Conservation (phyloP, 192 early-diverging fungal species). For the Chytriomyces sp. region DNA sequence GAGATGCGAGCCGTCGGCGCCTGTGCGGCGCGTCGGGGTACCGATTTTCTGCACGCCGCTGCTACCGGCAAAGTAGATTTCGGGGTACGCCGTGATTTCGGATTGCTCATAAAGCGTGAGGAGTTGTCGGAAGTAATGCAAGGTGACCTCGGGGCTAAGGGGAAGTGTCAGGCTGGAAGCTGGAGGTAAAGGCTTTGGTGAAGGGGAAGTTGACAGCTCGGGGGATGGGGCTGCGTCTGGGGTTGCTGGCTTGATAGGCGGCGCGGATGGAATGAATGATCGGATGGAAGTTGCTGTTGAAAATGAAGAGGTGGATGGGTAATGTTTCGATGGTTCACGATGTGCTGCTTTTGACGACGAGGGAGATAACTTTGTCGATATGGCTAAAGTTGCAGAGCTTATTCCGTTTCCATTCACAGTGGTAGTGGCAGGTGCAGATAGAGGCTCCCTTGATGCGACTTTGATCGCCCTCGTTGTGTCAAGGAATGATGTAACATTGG, state of each 20-base stretch:
- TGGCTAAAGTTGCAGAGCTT: no score
- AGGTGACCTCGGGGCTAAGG: slow-evolving; percentile 45
- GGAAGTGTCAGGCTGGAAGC: slow-evolving; percentile 40
- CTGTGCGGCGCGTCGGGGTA: slow-evolving; percentile 59
- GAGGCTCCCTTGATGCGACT: no score
- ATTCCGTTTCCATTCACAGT: no score
- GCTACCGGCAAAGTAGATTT: slow-evolving; percentile 89
- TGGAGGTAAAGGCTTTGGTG: slow-evolving; percentile 9
- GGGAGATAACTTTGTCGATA: no score
- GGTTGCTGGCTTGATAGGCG: slow-evolving; percentile 38
- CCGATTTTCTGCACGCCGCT: slow-evolving; percentile 60
- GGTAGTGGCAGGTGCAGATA: no score
- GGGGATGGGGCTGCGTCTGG: slow-evolving; percentile 43
- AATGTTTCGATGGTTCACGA: no score
- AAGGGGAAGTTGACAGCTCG: background rate
- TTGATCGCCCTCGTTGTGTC: no score
- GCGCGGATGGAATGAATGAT: slow-evolving; percentile 31
- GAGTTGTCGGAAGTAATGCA: slow-evolving; percentile 46
- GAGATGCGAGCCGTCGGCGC: slow-evolving; percentile 62
- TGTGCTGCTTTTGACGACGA: no score
- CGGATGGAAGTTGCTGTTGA: slow-evolving; percentile 29
- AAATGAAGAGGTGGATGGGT: slow-evolving; percentile 39
- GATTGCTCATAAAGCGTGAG: slow-evolving; percentile 84
- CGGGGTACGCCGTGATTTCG: slow-evolving; percentile 80
- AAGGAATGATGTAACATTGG: no score